phyloP scores from a whole-genome alignment of 2,329 filamentous ascomycete genomes.

The Pseudocercospora fuligena region DNA sequence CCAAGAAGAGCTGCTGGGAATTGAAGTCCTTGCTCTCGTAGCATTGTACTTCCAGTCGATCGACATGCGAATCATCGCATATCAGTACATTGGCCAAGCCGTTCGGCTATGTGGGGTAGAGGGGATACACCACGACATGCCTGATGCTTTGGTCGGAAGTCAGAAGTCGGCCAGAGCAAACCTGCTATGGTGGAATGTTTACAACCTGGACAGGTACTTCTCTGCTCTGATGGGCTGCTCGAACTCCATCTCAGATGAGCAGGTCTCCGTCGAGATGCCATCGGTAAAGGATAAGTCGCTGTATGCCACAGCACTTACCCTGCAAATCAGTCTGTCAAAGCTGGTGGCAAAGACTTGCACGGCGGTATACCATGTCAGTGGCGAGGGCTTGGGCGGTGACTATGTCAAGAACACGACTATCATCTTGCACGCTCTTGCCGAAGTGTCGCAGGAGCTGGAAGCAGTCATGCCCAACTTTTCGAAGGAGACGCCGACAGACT shows the following conservation, averaged over 20 bases:
- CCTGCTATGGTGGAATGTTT: slow-evolving; percentile 61
- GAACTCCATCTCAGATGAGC: slow-evolving; percentile 56
- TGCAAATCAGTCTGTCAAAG: slow-evolving; percentile 16
- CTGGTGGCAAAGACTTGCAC: slow-evolving; percentile 21
- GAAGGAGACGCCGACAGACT: slow-evolving; percentile 7
- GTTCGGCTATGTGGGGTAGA: slow-evolving; percentile 43
- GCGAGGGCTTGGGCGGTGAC: slow-evolving; percentile 13
- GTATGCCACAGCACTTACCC: slow-evolving; percentile 15
- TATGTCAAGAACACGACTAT: slow-evolving; percentile 28
- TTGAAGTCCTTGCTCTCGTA: slow-evolving; percentile 22
- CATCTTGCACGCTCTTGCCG: slow-evolving; percentile 30
- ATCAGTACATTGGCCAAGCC: slow-evolving; percentile 54
- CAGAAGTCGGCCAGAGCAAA: slow-evolving; percentile 45
- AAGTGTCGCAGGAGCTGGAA: slow-evolving; percentile 33
- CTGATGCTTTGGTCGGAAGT: slow-evolving; percentile 13
- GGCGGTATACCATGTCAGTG: slow-evolving; percentile 11
- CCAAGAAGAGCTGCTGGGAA: slow-evolving; percentile 17
- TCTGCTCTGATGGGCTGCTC: slow-evolving; percentile 60
- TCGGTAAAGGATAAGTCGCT: slow-evolving; percentile 13
- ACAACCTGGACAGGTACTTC: slow-evolving; percentile 59
- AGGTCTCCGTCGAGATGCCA: slow-evolving; percentile 48
- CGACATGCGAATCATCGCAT: slow-evolving; percentile 24
- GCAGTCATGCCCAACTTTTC: slow-evolving; percentile 11
- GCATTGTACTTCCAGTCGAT: slow-evolving; percentile 26
- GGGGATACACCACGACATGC: slow-evolving; percentile 19